Evolutionary conservation across 192 early-diverging fungal genomes (phyloP).

Genomic region (Radiomyces spectabilis): DNA sequence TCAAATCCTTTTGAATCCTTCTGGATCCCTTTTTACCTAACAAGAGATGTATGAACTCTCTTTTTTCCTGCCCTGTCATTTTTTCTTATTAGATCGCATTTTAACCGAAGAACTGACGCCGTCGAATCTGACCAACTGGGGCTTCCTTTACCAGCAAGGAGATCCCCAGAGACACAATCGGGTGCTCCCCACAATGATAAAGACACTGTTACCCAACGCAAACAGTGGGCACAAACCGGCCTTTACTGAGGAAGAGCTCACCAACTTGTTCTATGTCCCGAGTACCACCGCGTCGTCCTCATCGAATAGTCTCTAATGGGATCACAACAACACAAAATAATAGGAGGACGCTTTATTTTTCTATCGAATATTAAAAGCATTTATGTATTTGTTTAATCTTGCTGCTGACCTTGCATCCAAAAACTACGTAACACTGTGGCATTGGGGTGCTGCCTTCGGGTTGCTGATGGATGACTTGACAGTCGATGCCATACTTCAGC

Average conservation of each 20-base stretch:
- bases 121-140: slow-evolving; percentile 37
- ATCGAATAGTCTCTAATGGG: not conserved
- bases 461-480: no score
- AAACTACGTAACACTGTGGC: no score
- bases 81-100: slow-evolving; percentile 33
- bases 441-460: no score
- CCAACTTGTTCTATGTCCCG: slow-evolving; percentile 11
- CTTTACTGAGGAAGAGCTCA: slow-evolving; percentile 5
- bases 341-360: no score
- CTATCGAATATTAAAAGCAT: no score
- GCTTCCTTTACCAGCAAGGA: slow-evolving; percentile 19
- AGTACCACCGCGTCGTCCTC: no score
- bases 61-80: not conserved
- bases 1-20: no score
- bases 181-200: slow-evolving; percentile 11
- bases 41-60: not conserved
- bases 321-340: no score
- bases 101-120: slow-evolving; percentile 31
- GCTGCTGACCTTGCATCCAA: no score
- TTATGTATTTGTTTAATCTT: no score
- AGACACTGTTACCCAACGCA: slow-evolving; percentile 3
- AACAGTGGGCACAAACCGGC: not conserved
- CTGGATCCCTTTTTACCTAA: not conserved
- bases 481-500: no score
- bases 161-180: slow-evolving; percentile 3